Evolutionary conservation across 202 grass and related monocot genomes (phyloP).

Genomic region (Dendrocalamus latiflorus): DNA sequence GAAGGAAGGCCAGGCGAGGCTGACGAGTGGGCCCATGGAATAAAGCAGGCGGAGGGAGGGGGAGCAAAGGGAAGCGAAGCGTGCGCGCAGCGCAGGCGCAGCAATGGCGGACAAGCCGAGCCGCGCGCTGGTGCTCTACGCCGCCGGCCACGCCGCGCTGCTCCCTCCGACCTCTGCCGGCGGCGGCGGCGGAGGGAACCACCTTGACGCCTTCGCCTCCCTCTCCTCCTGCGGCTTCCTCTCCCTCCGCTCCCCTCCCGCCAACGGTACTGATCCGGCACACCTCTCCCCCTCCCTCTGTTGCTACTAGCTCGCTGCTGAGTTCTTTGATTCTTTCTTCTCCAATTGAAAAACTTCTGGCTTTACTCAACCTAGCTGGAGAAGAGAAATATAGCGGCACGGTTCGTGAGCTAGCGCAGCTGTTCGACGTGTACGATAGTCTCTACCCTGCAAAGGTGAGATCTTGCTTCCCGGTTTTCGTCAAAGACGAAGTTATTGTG

Average conservation of each 20-base stretch:
- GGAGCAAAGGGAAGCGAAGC: background rate
- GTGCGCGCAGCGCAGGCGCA: background rate
- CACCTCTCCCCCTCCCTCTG: background rate
- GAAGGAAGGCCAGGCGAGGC: background rate
- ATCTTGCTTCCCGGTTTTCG: too few relatives aligned
- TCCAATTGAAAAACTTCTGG: background rate
- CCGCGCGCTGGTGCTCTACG: slow-evolving; percentile 80
- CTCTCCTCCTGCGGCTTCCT: slow-evolving; percentile 72
- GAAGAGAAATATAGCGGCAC: slow-evolving; percentile 38
- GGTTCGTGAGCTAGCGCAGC: too few relatives aligned
- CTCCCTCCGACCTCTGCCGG: slow-evolving; percentile 11
- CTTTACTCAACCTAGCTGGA: slow-evolving; percentile 21
- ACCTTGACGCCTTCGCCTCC: slow-evolving; percentile 70
- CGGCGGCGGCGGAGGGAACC: background rate
- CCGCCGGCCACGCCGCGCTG: slow-evolving; percentile 58
- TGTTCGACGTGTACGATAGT: too few relatives aligned
- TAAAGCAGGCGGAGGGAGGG: background rate
- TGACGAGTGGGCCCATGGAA: slow-evolving; percentile 17
- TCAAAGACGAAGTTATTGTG: too few relatives aligned
- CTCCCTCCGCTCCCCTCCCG: slow-evolving; percentile 54
- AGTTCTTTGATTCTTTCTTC: background rate
- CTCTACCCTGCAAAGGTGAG: too few relatives aligned
- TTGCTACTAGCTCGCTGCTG: background rate
- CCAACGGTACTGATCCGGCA: slow-evolving; percentile 28
- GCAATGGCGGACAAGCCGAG: slow-evolving; percentile 97